Evolutionary conservation across 2,329 filamentous ascomycete genomes (phyloP), one percentile per base, ranked within the genome.

Genomic region (Leptographium wingfieldii): DNA sequence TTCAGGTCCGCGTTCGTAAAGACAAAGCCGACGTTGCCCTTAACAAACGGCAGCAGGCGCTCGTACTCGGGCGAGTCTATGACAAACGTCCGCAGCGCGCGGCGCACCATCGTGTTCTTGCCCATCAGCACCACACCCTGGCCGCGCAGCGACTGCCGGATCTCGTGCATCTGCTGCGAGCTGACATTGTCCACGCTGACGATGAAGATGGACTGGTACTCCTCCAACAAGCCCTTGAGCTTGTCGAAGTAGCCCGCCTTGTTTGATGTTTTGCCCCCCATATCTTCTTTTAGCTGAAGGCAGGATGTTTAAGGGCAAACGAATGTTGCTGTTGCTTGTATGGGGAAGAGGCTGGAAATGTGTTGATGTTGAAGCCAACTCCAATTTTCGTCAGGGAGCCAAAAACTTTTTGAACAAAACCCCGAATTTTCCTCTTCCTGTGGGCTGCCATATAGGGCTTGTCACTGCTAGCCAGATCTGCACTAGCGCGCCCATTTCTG

Each of bases 91-190:
- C 92, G 96, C 74, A 99, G 83, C 71, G 94, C 95, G 82, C 94
- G 92, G 77, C 94, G 94, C 78, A 94, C 92, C 94, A 99, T 99
- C 79, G 94, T 99, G 87, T 99, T 99, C 88, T 96, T 97, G 76
- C 92, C 94, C 94, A 97, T 97, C 80, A 99, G 83, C 71, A 99
- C 92, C 70, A 97, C 88, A 79, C 85, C 92, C 78, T 95, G 80
- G 65, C 87, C 87, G 76, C 94, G 92, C 76, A 99, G 88, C 72
- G 90, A 79, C 73, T 87, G 80, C 77, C 94, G 89, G 78, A 99
- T 97, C 86, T 99, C 94, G 90, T 99, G 94, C 95, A 99, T 99
- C 87, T 99, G 95, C 86, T 99, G 94, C 70, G 94, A 99, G 78
- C 87, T 90, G 86, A 99, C 94, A 99, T 97, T 99, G 90, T 97